Base-by-base conservation (phyloP, 108 stramenopile species). In the Cyclotella cryptica region DNA sequence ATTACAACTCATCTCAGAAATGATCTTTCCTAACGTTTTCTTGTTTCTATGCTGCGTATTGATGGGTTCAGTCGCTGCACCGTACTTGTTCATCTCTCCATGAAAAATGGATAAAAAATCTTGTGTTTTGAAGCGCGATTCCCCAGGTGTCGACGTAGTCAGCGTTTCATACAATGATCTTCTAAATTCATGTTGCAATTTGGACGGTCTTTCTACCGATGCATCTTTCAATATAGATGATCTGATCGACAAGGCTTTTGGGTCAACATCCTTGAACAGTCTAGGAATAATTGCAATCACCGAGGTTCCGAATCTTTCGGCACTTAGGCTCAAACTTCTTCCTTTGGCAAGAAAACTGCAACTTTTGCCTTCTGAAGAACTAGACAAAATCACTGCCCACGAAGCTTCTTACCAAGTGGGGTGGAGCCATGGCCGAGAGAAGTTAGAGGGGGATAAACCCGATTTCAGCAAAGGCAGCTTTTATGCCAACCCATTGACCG, bases 341-440 rank as follows among this genome's bases (percentile, higher is more conserved):
- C 89, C 88, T 53, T 40, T 91, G 71, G 87, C 92, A 2, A 66
- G 58, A n/a, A 55, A 83, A 21, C 78, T 98, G 30, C 96, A 93
- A 5, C 49, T 41, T 12, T 72, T 96, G 7, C 85, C 93, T 1
- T 22, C 66, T 18, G 71, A 87, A 10, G 71, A 85, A 55, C 71
- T 89, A 61, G 73, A 83, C 21, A 66, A 76, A 30, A 84, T 93
- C 45, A 93, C 89, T 54, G 81, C 74, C 29, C 85, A 90, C 9
- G 69, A 85, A 40, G 72, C 89, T 17, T 66, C 58, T 58, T 99
- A 96, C 80, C 77, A 82, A 35, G 91, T 97, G n/a, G 98, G 98
- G 5, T 93, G 92, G 94, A 88, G 86, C 47, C 97, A 98, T 74
- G 98, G 98, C 10, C 92, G 93, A 54, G 98, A 99, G 81, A 91